Evolutionary conservation across 306 rosid species (phyloP).

Genomic region (Cucurbita moschata): DNA sequence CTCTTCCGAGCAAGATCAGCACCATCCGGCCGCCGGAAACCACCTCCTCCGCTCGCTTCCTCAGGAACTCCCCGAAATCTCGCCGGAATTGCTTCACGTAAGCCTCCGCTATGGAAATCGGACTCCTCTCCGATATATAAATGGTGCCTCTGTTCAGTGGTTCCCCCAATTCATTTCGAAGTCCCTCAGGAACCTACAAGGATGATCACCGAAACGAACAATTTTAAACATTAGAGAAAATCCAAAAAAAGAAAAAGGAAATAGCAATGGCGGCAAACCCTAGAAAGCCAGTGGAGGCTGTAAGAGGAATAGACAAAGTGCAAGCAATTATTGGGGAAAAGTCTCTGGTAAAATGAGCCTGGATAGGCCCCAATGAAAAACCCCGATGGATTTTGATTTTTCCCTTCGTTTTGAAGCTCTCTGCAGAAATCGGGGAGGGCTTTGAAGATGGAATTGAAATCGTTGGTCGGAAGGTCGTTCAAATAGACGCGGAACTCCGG

Average conservation of each 20-base stretch:
- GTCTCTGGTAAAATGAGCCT: conserved; percentile 80
- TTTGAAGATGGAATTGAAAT: conserved; percentile 88
- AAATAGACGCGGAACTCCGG: conserved; percentile 59
- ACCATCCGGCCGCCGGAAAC: conserved; percentile 67
- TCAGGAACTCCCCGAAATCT: conserved; percentile 54
- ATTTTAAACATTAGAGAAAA: background rate
- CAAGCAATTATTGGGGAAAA: conserved; percentile 58
- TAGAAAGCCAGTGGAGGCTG: conserved; percentile 88
- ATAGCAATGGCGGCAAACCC: conserved; percentile 16
- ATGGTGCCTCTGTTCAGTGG: conserved; percentile 56
- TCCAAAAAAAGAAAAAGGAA: background rate
- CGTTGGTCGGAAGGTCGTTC: conserved; percentile 91
- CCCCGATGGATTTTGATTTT: conserved; percentile 4
- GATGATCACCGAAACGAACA: background rate
- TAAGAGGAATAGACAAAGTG: conserved; percentile 77
- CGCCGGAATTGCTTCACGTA: conserved; percentile 53
- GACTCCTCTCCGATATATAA: conserved; percentile 58
- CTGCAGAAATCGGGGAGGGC: conserved; percentile 64
- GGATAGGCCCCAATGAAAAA: conserved; percentile 75
- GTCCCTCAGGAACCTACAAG: conserved; percentile 52
- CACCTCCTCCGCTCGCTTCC: conserved; percentile 56
- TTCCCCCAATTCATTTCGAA: conserved; percentile 36
- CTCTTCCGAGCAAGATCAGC: conserved; percentile 61
- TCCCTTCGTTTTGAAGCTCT: conserved; percentile 22
- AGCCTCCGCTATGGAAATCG: conserved; percentile 43